A percentile compares a stretch with the other conserved stretches of the same genome.
Evolutionary conservation across 495 filamentous ascomycete species (phyloP).

Genomic region (Echria macrotheca): DNA sequence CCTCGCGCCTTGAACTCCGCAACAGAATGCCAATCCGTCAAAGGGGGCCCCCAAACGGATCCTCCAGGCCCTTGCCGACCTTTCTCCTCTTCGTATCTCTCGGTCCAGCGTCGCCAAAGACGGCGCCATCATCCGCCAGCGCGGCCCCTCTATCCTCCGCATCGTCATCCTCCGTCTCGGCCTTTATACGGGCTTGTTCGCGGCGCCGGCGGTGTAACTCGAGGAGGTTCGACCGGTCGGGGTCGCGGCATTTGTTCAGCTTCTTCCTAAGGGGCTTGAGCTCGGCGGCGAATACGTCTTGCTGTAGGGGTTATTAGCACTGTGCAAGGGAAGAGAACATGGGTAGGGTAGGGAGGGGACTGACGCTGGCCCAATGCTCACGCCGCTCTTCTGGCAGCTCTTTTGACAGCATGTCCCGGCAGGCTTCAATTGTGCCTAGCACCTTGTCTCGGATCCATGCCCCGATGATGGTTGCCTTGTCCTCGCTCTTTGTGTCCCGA

Average conservation of each 20-base stretch:
- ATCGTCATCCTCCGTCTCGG: constrained; percentile 28
- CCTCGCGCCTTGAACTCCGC: too few relatives aligned
- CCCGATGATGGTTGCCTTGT: constrained; percentile 28
- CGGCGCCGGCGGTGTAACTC: constrained; percentile 47
- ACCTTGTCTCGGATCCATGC: constrained; percentile 39
- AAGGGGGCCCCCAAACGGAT: constrained; percentile 49
- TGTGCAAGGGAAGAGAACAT: background rate
- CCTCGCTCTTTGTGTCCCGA: constrained; percentile 9
- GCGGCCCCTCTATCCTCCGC: constrained; percentile 20
- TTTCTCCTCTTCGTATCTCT: constrained; percentile 56
- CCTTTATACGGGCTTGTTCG: constrained; percentile 38
- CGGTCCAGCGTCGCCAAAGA: constrained; percentile 34
- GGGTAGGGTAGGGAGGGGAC: constrained; percentile 8
- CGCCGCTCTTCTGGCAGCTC: constrained; percentile 42
- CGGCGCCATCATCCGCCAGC: constrained; percentile 36
- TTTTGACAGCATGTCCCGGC: constrained; percentile 44
- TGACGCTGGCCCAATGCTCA: constrained; percentile 39
- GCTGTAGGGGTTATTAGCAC: constrained; percentile 18
- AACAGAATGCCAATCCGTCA: constrained; percentile 1
- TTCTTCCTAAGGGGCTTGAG: constrained; percentile 61
- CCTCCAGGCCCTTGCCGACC: constrained; percentile 49
- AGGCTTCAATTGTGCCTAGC: constrained; percentile 43
- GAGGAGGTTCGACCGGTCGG: constrained; percentile 57
- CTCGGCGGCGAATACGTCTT: constrained; percentile 31
- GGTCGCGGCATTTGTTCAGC: constrained; percentile 72